A percentile compares a stretch with the other conserved stretches of the same genome.
phyloP scores from a whole-genome alignment of 441 rosid species.

The Euphorbia celastroides region DNA sequence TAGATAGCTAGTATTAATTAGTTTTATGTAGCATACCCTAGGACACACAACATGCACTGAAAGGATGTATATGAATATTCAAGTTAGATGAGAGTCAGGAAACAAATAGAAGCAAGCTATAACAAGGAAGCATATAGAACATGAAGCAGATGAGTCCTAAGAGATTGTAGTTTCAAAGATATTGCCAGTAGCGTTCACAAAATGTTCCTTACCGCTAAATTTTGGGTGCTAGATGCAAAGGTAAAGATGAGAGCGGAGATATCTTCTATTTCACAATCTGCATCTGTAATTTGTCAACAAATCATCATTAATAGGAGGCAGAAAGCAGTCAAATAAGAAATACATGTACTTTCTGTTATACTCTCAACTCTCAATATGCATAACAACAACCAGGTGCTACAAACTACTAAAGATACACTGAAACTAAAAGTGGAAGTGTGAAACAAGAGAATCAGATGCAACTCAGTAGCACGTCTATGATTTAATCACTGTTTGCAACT shows the following conservation, averaged over 20 bases:
- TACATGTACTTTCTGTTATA: neutral
- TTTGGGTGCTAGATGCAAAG: constrained; percentile 53
- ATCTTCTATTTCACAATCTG: constrained; percentile 44
- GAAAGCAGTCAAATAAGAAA: constrained; percentile 11
- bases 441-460: neutral
- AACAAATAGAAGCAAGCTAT: constrained; percentile 5
- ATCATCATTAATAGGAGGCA: constrained; percentile 18
- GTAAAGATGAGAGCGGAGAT: constrained; percentile 51
- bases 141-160: constrained; percentile 20
- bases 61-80: neutral
- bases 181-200: constrained; percentile 39
- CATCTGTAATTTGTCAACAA: constrained; percentile 20
- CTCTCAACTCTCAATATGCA: neutral
- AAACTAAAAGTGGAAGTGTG: neutral
- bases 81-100: neutral
- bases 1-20: too few species aligned
- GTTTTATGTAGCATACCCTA: neutral
- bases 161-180: constrained; percentile 27
- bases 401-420: neutral
- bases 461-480: neutral
- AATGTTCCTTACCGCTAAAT: constrained; percentile 77
- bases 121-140: constrained; percentile 21
- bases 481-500: neutral
- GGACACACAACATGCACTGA: neutral
- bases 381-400: too few species aligned